Base-by-base conservation (phyloP, 345 rosid genomes). In the Xanthoceras sorbifolium region DNA sequence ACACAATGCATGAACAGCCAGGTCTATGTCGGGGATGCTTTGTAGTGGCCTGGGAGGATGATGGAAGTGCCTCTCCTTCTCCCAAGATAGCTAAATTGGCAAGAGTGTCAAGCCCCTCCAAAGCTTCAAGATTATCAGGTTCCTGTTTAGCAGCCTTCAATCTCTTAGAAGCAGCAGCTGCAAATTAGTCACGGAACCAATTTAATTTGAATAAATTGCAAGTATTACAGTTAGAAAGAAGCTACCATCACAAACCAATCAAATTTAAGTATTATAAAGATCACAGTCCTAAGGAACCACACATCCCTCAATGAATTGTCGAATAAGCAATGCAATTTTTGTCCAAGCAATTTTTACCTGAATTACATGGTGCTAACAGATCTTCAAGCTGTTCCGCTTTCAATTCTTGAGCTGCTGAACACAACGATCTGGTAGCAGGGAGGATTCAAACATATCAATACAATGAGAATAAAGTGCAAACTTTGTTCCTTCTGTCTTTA, bases 1-100 rank as follows among this genome's bases (percentile, higher is more conserved):
- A 96, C 55, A 96, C 93, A 63, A 93, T 96, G 85, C 99, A 96
- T 10, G 91, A 78, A 88, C 99, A 96, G 76, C 94, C 99, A 61
- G 81, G 91, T 86, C 89, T 91, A 79, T 94, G 99, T 28, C 98
- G 89, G 14, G 98, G 98, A 70, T 96, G 99, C 86, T 88, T 96
- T 31, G 97, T 90, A 64, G 97, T 91, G 77, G 89, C 85, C 75
- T 87, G 91, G 42, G 91, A 82, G 74, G 91, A 85, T 74, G 88
- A 59, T 48, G 87, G 84, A 26, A 77, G 75, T 5, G 77, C 79
- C 75, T 85, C 93, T 0, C 86, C 87, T 76, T 88, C 96, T 66
- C 86, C 96, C 72, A 86, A 76, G 76, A 89, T 87, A 61, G 93
- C 96, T 55, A 86, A 78, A 87, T 88, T 89, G 42, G 89, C 91